Base-by-base conservation (phyloP, 805 yeast genomes). In the Jamesozyma gamospora region DNA sequence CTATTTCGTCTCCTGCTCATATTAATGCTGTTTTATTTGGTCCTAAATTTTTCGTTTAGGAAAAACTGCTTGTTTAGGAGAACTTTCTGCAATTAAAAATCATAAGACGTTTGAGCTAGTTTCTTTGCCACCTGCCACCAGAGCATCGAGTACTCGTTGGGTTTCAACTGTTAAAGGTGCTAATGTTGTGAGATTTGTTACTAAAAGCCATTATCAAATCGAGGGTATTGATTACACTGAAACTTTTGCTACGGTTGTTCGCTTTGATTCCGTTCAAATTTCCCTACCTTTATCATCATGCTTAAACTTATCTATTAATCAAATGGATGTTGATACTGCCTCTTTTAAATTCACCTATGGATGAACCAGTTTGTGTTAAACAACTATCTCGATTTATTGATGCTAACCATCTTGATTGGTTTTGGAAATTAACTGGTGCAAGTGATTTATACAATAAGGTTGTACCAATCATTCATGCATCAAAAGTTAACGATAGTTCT, bases 241-340 rank as follows among this genome's bases (percentile, higher is more conserved):
- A 34, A 52, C 53, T 2, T 55, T 51, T 41, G 52, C 61, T n/a
- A 55, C 58, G 9, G 59, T 53, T 18, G 41, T 52, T 16, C 39
- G 53, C 3, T 49, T 46, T 41, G 52, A 52, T 12, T 36, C 43
- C 4, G 44, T 44, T 21, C 35, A 44, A 2, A n/a, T 47, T 2
- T 35, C 43, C 6, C 16, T 48, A 2, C 40, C 46, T 10, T 9
- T 43, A 2, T 24, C 50, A 1, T 34, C 40, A 4, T 32, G 35
- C 7, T 14, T 18, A 1, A 3, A 15, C 3, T 32, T 42, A 2
- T 2, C 5, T 1, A 35, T 51, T 7, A 46, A 52, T 36, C 51
- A 52, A 41, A 44, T 52, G 49, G 52, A 52, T 39, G 52, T 49
- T 5, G 41, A 36, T 24, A 49, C 56, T 12, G 50, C 55, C 8